A percentile compares a stretch with the other conserved stretches of the same genome.
Evolutionary conservation across 2,329 filamentous ascomycete species (phyloP).

Genomic region (Moelleriella libera): DNA sequence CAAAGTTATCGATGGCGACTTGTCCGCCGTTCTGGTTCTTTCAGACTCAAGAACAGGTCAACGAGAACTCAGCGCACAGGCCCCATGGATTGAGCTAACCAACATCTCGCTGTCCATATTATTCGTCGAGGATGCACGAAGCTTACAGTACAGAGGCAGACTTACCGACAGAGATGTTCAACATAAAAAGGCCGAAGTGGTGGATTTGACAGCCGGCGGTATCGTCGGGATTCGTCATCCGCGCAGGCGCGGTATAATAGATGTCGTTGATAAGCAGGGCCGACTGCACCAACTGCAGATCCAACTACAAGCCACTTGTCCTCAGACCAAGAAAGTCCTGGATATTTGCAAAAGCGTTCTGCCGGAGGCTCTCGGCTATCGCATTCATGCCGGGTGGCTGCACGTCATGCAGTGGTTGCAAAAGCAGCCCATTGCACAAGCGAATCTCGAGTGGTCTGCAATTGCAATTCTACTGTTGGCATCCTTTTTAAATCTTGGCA

Average conservation of each 20-base stretch:
- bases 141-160: constrained; percentile 40
- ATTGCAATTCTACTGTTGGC: constrained; percentile 49
- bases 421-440: constrained; percentile 27
- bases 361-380: constrained; percentile 42
- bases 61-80: constrained; percentile 56
- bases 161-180: constrained; percentile 36
- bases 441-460: constrained; percentile 55
- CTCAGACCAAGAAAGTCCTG: constrained; percentile 47
- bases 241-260: constrained; percentile 45
- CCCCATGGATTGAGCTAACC: constrained; percentile 60
- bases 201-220: constrained; percentile 30
- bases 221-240: constrained; percentile 43
- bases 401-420: constrained; percentile 57
- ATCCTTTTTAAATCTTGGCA: constrained; percentile 46
- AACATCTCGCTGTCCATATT: constrained; percentile 50
- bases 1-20: constrained; percentile 50
- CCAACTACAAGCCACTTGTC: constrained; percentile 48
- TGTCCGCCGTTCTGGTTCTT: constrained; percentile 56
- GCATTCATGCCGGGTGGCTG: constrained; percentile 57
- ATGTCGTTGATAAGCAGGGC: constrained; percentile 49
- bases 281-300: constrained; percentile 53
- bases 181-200: constrained; percentile 28
- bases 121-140: constrained; percentile 43
- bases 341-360: constrained; percentile 50
- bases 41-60: constrained; percentile 50